Evolutionary conservation across 108 stramenopile species (phyloP).

Genomic region (Skeletonema grethae): DNA sequence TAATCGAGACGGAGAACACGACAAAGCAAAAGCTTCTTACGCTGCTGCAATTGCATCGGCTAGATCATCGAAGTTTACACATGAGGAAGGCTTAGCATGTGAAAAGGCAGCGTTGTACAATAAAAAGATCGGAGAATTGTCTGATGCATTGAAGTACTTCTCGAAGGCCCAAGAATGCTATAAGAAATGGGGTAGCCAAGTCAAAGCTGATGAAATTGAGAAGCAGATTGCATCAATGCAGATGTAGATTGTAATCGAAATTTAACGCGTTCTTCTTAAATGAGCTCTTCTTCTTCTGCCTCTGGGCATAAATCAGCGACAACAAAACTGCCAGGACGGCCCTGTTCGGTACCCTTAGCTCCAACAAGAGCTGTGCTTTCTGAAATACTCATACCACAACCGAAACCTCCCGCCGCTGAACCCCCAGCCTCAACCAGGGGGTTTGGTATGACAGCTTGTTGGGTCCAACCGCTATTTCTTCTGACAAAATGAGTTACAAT

Average conservation of each 20-base stretch:
- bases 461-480: not conserved
- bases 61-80: not conserved
- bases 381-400: not conserved
- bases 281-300: not conserved
- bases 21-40: conserved; percentile 6
- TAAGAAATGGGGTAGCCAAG: not conserved
- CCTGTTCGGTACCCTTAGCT: not conserved
- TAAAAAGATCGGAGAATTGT: conserved; percentile 7
- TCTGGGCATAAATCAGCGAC: not conserved
- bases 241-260: not conserved
- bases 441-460: not conserved
- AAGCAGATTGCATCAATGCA: not conserved
- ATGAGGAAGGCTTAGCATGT: conserved; percentile 2
- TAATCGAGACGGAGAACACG: not conserved
- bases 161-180: not conserved
- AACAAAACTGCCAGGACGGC: not conserved
- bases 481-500: not conserved
- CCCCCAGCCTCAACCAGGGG: not conserved
- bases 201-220: not conserved
- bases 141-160: not conserved
- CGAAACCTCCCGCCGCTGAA: not conserved
- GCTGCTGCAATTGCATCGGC: conserved; percentile 10
- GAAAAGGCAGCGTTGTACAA: not conserved
- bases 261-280: not conserved
- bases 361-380: not conserved